These are phyloP conservation scores for Volvariella surrecta DNA, from an alignment of 1,284 basidiomycete species.

Conservation along the genomic window DNA sequence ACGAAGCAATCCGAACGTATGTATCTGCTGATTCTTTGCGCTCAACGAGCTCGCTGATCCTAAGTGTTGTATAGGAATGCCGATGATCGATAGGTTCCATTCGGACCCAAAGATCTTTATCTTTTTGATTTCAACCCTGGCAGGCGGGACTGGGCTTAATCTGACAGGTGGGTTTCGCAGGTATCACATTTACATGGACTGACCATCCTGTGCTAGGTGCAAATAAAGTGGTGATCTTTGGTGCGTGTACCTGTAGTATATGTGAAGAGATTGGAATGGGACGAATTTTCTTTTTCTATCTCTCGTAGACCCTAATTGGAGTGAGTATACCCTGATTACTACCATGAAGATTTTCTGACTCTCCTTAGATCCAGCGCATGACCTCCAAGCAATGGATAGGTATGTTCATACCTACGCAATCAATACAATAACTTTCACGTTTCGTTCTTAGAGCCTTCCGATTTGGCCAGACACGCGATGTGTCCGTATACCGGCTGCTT, in stretches of 20 bases:
- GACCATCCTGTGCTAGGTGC: slow-evolving; percentile 32
- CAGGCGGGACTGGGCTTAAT: slow-evolving; percentile 72
- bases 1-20: slow-evolving; percentile 56
- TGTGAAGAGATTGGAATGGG: background rate
- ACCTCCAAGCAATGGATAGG: slow-evolving; percentile 84
- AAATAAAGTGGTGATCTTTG: slow-evolving; percentile 84
- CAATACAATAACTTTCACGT: background rate
- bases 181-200: slow-evolving; percentile 2
- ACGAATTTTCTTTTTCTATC: background rate
- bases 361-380: slow-evolving; percentile 69
- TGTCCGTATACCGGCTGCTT: slow-evolving; percentile 77
- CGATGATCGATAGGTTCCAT: slow-evolving; percentile 75
- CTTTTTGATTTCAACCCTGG: slow-evolving; percentile 74
- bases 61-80: slow-evolving; percentile 50
- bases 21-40: slow-evolving; percentile 16
- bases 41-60: slow-evolving; percentile 1
- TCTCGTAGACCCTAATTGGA: slow-evolving; percentile 79
- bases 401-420: slow-evolving; percentile 10
- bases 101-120: slow-evolving; percentile 64
- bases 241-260: slow-evolving; percentile 27
- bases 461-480: slow-evolving; percentile 83
- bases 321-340: slow-evolving; percentile 30
- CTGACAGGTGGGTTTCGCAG: slow-evolving; percentile 34
- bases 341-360: slow-evolving; percentile 1
- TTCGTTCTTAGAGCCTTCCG: slow-evolving; percentile 53